Base-by-base conservation (phyloP, 345 rosid genomes). In the Ailanthus altissimus region DNA sequence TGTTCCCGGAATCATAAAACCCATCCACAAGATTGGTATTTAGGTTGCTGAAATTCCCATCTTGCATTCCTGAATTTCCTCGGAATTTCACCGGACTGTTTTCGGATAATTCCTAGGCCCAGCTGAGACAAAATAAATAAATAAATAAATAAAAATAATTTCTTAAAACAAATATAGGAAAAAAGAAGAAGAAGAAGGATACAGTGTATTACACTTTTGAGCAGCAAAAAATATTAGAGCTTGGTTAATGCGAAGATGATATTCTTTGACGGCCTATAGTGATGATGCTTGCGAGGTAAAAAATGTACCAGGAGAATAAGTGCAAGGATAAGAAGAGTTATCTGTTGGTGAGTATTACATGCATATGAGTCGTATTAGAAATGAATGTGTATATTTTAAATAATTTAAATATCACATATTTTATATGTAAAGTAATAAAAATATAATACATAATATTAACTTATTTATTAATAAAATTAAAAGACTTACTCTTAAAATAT, bases 1-100 rank as follows among this genome's bases (percentile, higher is more conserved):
- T 89, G 73, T 83, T 88, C 16, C 94, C 90, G 0, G 94, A 89
- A 80, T 91, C 92, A 80, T 89, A 91, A 70, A 87, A 91, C 4
- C 91, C 92, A 42, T 91, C 91, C 25, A 70, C 71, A 53, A 89
- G 85, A 67, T 85, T 79, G 28, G 80, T 83, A 20, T 53, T 81
- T 9, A 73, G 47, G 36, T 49, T 72, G 60, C 77, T 83, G 16
- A 70, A 36, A 23, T 77, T 81, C 65, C 94, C 94, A 47, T 90
- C 94, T 11, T 81, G 73, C 86, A 84, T 57, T 49, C 91, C 89
- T n/a, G 92, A 90, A 80, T 67, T 72, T 64, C 90, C 92, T 69
- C 90, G 79, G 72, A 87, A 90, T 50, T 57, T 90, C 53, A 90
- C 81, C 0, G 84, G 85, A 81, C 85, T 89, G 47, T 61, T 78